A percentile compares a stretch with the other conserved stretches of the same genome.
These are phyloP conservation scores for Lathyrus aphaca DNA, from an alignment of 306 rosid genomes.

Conservation along the genomic window DNA sequence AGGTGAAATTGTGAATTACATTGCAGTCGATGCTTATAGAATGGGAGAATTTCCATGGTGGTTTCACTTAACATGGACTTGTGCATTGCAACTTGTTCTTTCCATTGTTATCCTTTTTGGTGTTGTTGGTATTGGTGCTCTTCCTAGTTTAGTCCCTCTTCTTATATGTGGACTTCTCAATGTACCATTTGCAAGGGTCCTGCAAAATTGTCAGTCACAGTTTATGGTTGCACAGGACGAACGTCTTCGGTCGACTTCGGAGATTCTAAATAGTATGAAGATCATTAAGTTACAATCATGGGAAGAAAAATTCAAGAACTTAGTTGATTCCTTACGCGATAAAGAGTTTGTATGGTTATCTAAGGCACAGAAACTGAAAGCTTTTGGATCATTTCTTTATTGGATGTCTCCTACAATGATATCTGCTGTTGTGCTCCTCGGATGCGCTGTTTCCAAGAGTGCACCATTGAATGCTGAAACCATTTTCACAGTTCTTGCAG, in stretches of 20 bases:
- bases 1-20: constrained; percentile 79
- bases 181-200: constrained; percentile 60
- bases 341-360: constrained; percentile 70
- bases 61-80: constrained; percentile 66
- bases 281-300: constrained; percentile 81
- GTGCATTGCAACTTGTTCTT: constrained; percentile 49
- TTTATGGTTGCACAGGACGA: constrained; percentile 77
- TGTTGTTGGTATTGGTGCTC: constrained; percentile 70
- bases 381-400: constrained; percentile 48
- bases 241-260: constrained; percentile 74
- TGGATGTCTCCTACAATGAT: constrained; percentile 79
- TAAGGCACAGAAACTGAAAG: constrained; percentile 50
- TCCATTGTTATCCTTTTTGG: constrained; percentile 53
- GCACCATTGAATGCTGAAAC: constrained; percentile 77
- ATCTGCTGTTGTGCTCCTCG: constrained; percentile 62
- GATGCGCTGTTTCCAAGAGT: constrained; percentile 53
- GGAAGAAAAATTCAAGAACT: constrained; percentile 68
- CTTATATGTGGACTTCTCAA: constrained; percentile 61
- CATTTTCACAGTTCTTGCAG: constrained; percentile 72
- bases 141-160: constrained; percentile 66
- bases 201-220: constrained; percentile 62
- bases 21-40: constrained; percentile 76
- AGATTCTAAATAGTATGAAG: constrained; percentile 79
- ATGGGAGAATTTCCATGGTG: constrained; percentile 92
- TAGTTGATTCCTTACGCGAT: constrained; percentile 52